These are phyloP conservation scores for Discostella pseudostelligera DNA, from an alignment of 108 stramenopile species.

Conservation along the genomic window DNA sequence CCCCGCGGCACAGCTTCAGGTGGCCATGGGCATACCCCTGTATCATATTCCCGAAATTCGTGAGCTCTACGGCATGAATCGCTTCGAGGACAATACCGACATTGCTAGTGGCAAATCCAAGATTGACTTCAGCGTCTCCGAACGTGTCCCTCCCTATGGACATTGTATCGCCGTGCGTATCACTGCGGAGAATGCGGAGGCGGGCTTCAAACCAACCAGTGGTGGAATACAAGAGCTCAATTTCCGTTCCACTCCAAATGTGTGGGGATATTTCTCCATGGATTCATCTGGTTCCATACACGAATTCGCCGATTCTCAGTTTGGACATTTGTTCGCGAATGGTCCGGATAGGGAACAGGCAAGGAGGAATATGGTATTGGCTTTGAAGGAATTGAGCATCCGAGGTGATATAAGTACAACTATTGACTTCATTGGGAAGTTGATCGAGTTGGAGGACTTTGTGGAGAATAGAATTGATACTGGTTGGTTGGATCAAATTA, in stretches of 20 bases:
- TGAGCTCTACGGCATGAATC: constrained; percentile 85
- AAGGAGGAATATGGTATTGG: constrained; percentile 93
- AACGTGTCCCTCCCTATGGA: constrained; percentile 66
- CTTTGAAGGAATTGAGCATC: constrained; percentile 96
- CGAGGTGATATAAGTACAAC: constrained; percentile 99
- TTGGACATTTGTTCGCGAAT: constrained; percentile 98
- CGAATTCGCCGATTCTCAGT: constrained; percentile 99
- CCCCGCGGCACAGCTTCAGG: constrained; percentile 96
- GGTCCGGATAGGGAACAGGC: constrained; percentile 95
- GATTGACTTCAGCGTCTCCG: constrained; percentile 74
- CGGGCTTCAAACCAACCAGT: constrained; percentile 97
- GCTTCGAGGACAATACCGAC: constrained; percentile 66
- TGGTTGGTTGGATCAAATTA: constrained; percentile 97
- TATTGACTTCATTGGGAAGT: constrained; percentile 95
- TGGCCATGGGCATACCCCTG: constrained; percentile 99
- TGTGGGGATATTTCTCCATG: constrained; percentile 99
- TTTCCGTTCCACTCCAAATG: constrained; percentile 97
- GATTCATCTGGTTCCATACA: constrained; percentile 97
- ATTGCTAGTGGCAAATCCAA: constrained; percentile 52
- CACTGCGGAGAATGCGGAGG: constrained; percentile 99
- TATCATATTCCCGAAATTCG: constrained; percentile 97
- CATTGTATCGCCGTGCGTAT: constrained; percentile 99
- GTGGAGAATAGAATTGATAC: constrained; percentile 94
- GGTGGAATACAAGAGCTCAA: constrained; percentile 97
- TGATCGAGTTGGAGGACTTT: constrained; percentile 95